A percentile compares a stretch with the other conserved stretches of the same genome.
Evolutionary conservation across 768 basidiomycete genomes (phyloP).

Genomic region (Pleurotus tuoliensis): DNA sequence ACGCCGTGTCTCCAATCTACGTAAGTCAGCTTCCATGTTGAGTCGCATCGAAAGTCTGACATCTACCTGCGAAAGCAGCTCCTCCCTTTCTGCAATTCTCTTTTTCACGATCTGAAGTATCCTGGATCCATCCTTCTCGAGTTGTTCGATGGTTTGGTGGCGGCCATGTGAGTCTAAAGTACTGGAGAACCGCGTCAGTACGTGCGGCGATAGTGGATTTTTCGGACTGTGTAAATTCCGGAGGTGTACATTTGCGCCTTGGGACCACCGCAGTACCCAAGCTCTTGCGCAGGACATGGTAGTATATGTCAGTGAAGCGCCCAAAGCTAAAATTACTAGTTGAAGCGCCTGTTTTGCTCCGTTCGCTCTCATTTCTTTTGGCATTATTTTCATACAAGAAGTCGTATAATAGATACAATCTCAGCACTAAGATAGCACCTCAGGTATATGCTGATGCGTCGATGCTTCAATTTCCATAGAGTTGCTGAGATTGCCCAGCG

Average conservation of each 20-base stretch:
- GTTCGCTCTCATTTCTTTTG: too few relatives aligned
- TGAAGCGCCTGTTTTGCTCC: background rate
- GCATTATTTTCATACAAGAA: too few relatives aligned
- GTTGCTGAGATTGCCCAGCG: background rate
- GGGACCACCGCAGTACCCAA: background rate
- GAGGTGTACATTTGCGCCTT: background rate
- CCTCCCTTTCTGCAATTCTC: slow-evolving; percentile 46
- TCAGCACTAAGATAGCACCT: background rate
- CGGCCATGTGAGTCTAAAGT: background rate
- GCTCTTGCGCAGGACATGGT: background rate
- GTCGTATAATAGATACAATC: background rate
- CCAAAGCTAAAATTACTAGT: background rate
- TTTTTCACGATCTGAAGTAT: slow-evolving; percentile 52
- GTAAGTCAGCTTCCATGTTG: slow-evolving; percentile 24
- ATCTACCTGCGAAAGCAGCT: slow-evolving; percentile 41
- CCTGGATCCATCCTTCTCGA: slow-evolving; percentile 43
- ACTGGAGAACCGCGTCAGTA: background rate
- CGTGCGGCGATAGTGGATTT: background rate
- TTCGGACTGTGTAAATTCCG: background rate
- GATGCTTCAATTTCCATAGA: too few relatives aligned
- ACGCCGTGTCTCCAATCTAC: slow-evolving; percentile 43
- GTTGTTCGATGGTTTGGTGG: slow-evolving; percentile 7
- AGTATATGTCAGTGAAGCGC: background rate
- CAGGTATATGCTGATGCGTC: too few relatives aligned
- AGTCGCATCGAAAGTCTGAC: background rate